A percentile compares a stretch with the other conserved stretches of the same genome.
Evolutionary conservation across 2,329 filamentous ascomycete species (phyloP).

Genomic region (Neospermospora avenae): DNA sequence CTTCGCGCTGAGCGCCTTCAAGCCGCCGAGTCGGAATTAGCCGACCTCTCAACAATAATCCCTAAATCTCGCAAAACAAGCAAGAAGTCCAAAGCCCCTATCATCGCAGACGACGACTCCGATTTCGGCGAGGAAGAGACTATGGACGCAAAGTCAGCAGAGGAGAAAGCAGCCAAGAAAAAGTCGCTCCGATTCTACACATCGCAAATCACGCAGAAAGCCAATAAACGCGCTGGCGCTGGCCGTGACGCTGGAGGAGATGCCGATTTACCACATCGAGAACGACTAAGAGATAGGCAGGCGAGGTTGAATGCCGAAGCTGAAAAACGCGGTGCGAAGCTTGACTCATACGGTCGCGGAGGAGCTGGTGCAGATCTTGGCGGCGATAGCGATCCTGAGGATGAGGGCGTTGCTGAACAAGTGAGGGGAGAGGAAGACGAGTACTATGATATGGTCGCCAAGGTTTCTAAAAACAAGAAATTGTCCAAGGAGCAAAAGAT

Average conservation of each 20-base stretch:
- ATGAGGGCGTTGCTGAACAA: conserved; percentile 41
- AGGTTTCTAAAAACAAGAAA: conserved; percentile 65
- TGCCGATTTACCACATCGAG: conserved; percentile 80
- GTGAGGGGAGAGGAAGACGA: conserved; percentile 53
- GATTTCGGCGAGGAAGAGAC: conserved; percentile 91
- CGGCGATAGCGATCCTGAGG: conserved; percentile 46
- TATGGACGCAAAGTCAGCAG: conserved; percentile 73
- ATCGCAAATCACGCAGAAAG: conserved; percentile 92
- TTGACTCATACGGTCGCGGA: conserved; percentile 57
- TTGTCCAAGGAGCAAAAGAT: conserved; percentile 63
- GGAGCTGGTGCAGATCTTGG: conserved; percentile 59
- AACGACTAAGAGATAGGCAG: conserved; percentile 82
- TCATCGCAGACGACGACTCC: conserved; percentile 67
- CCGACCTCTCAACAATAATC: conserved; percentile 35
- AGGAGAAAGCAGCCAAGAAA: conserved; percentile 85
- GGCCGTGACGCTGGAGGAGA: conserved; percentile 76
- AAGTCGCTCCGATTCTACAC: conserved; percentile 97
- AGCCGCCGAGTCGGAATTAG: conserved; percentile 42
- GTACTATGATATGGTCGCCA: conserved; percentile 87
- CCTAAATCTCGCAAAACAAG: conserved; percentile 24
- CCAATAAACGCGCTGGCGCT: conserved; percentile 75
- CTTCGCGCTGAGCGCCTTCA: conserved; percentile 35
- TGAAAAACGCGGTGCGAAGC: conserved; percentile 72
- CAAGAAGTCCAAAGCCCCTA: conserved; percentile 38
- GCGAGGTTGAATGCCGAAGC: conserved; percentile 86